Base-by-base conservation (phyloP, 2,329 filamentous ascomycete species). In the Ilyonectria mors-panacis region DNA sequence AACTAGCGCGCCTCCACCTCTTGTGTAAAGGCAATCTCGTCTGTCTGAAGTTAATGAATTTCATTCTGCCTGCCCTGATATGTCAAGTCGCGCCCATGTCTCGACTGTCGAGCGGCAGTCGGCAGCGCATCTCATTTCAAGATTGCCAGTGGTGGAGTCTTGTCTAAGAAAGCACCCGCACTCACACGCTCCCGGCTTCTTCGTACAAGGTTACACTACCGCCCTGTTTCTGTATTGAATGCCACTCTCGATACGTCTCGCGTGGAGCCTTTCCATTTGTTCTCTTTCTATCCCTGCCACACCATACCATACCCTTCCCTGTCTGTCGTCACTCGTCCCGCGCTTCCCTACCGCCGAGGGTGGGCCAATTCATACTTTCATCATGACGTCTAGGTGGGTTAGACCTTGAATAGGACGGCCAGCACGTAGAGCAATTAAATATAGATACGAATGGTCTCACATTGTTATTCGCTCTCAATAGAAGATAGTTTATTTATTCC, bases 1-100 rank as follows among this genome's bases (percentile, higher is more conserved):
- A 64, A 33, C 56, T 74, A 64, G 66, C 68, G 66, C 62, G 62
- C 65, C 66, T 67, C 63, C 54, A 62, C 69, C 69, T 55, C 42
- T 33, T 6, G 13, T n/a, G 53, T 60, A 42, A 45, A 33, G 60
- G 61, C 60, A 74, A 73, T 71, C 51, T 74, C 60, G 70, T 64
- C 57, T 67, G 57, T 53, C 55, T 56, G 44, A 45, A 42, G 28
- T 54, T 61, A 63, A 66, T 60, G 59, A 66, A 51, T 55, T 33
- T 53, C 50, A 35, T 53, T 63, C 58, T 61, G 45, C 44, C 51
- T 58, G 48, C 51, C 51, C 19, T 45, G 51, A 26, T 42, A 53
- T 55, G 42, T 44, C 58, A 58, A 59, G 50, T 23, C 42, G 50
- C 35, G 54, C 62, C 58, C 33, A 44, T 55, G 58, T 61, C 65